phyloP scores from a whole-genome alignment of 495 filamentous ascomycete genomes.

The Neurospora sp. region DNA sequence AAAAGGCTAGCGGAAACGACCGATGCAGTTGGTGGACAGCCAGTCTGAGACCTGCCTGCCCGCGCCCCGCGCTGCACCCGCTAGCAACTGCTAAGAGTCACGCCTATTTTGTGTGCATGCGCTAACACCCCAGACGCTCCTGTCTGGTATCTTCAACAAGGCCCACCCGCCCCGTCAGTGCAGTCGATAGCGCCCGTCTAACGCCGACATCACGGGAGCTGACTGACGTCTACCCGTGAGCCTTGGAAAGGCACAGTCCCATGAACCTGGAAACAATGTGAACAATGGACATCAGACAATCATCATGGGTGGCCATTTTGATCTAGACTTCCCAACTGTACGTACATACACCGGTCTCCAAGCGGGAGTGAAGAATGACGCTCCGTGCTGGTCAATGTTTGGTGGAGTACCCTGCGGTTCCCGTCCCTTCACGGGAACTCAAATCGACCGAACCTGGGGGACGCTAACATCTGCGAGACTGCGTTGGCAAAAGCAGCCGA shows the following conservation, averaged over 20 bases:
- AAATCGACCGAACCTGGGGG: background rate
- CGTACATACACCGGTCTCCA: background rate
- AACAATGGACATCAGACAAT: background rate
- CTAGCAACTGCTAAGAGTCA: background rate
- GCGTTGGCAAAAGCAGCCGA: background rate
- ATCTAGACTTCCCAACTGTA: background rate
- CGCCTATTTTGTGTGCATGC: background rate
- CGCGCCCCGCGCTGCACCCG: background rate
- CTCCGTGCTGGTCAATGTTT: background rate
- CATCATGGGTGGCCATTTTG: background rate
- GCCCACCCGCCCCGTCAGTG: no score
- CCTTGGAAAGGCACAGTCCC: background rate
- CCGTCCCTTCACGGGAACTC: background rate
- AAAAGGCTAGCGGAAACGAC: background rate
- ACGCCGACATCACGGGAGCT: background rate
- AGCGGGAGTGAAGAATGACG: background rate
- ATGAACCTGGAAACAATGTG: background rate
- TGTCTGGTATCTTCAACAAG: background rate
- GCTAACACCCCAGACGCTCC: background rate
- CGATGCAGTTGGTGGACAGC: background rate
- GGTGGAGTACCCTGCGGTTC: background rate
- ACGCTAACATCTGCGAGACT: background rate
- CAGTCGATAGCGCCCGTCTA: background rate
- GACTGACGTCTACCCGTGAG: background rate
- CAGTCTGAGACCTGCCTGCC: background rate